A percentile compares a stretch with the other conserved stretches of the same genome.
Conservation (phyloP, 164 flowering plant species). For the Nymphaea colorata region DNA sequence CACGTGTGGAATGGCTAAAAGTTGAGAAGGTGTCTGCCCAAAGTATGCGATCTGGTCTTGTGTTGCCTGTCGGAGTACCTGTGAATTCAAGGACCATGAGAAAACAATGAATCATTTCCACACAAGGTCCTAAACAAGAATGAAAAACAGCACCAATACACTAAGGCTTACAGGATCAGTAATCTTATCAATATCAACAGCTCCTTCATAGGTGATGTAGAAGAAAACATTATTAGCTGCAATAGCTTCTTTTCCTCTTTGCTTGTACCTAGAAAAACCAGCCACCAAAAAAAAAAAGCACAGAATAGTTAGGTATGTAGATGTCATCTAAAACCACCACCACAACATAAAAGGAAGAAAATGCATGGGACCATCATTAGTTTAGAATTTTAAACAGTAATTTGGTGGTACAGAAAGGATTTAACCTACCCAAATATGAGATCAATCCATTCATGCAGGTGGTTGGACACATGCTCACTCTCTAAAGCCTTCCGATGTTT, state of each 20-base stretch:
- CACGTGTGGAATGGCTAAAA: slow-evolving; percentile 76
- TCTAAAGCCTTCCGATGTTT: slow-evolving; percentile 96
- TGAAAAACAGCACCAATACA: not conserved
- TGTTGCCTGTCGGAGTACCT: slow-evolving; percentile 88
- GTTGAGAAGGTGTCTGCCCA: slow-evolving; percentile 99
- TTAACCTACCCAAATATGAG: slow-evolving; percentile 85
- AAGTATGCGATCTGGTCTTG: slow-evolving; percentile 98
- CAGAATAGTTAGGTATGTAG: not conserved
- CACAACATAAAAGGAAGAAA: not conserved
- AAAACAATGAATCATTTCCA: not conserved
- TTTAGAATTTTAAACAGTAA: no score
- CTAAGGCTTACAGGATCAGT: slow-evolving; percentile 63
- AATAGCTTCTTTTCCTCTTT: slow-evolving; percentile 94
- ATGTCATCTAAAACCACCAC: not conserved
- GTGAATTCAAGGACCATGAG: not conserved
- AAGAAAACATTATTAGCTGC: slow-evolving; percentile 89
- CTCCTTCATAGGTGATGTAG: slow-evolving; percentile 93
- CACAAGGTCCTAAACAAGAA: not conserved
- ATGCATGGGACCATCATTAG: not conserved
- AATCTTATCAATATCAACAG: slow-evolving; percentile 93
- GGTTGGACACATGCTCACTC: slow-evolving; percentile 94
- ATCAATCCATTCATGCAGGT: slow-evolving; percentile 98
- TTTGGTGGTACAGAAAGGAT: not conserved
- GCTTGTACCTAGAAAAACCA: slow-evolving; percentile 61
- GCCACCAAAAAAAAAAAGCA: not conserved